phyloP scores from a whole-genome alignment of 108 stramenopile species.

The Fragilariopsis cylindrus region DNA sequence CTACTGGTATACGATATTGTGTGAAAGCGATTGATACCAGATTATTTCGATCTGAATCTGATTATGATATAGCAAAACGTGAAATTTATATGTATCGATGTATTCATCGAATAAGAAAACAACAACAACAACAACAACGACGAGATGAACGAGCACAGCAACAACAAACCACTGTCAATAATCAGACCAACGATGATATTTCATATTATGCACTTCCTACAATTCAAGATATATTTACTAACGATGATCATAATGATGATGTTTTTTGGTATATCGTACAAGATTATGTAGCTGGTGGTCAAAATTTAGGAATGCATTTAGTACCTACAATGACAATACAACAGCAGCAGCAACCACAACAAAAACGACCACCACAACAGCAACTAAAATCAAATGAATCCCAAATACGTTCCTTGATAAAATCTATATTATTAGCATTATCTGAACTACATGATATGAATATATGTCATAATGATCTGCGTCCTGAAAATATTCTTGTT shows the following conservation, averaged over 20 bases:
- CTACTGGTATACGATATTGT: slow-evolving; percentile 21
- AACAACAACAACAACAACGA: neutral
- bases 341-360: neutral
- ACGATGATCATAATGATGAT: slow-evolving; percentile 12
- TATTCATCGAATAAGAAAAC: neutral
- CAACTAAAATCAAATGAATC: neutral
- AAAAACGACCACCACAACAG: neutral
- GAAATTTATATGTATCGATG: slow-evolving; percentile 20
- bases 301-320: slow-evolving; percentile 4
- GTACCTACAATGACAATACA: neutral
- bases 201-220: neutral
- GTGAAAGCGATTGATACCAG: slow-evolving; percentile 28
- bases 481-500: slow-evolving; percentile 26
- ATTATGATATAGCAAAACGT: slow-evolving; percentile 7
- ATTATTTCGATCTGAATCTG: slow-evolving; percentile 9
- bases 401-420: slow-evolving; percentile 14
- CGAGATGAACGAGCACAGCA: too few relatives aligned
- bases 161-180: neutral
- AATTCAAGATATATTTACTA: neutral
- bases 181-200: neutral
- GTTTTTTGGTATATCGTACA: slow-evolving; percentile 16
- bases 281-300: slow-evolving; percentile 22
- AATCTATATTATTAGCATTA: slow-evolving; percentile 5
- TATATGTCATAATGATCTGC: slow-evolving; percentile 26
- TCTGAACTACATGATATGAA: slow-evolving; percentile 12